A percentile compares a stretch with the other conserved stretches of the same genome.
phyloP scores from a whole-genome alignment of 176 grass and related monocot genomes.

The Oryza australiensis region DNA sequence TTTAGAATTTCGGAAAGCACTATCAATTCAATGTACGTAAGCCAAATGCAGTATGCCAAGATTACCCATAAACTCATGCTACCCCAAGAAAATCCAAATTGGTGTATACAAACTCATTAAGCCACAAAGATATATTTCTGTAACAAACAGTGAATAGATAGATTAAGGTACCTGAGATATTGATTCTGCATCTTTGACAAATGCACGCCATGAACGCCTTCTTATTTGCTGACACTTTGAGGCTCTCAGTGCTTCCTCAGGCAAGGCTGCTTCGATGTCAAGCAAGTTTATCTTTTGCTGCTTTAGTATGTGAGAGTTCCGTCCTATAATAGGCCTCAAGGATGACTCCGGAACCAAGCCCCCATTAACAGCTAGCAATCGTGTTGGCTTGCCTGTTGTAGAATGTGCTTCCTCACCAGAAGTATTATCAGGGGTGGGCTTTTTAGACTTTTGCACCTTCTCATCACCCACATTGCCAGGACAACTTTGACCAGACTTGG shows the following conservation, averaged over 20 bases:
- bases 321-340: constrained; percentile 71
- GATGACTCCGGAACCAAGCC: constrained; percentile 70
- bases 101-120: constrained; percentile 4
- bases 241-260: constrained; percentile 67
- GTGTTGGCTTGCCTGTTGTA: constrained; percentile 47
- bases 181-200: constrained; percentile 88
- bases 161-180: constrained; percentile 73
- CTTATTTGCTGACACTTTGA: constrained; percentile 60
- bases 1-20: neutral
- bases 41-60: neutral
- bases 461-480: constrained; percentile 42
- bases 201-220: constrained; percentile 79
- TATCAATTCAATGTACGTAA: neutral
- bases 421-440: constrained; percentile 29
- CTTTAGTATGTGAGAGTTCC: constrained; percentile 71
- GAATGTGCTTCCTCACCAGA: constrained; percentile 52
- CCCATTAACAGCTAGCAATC: constrained; percentile 48
- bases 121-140: neutral
- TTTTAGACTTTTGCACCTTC: constrained; percentile 49
- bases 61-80: neutral
- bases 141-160: constrained; percentile 21
- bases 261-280: constrained; percentile 86
- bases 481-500: constrained; percentile 41
- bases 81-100: neutral
- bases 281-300: constrained; percentile 85